Evolutionary conservation across 2,329 filamentous ascomycete genomes (phyloP), one percentile per base, ranked within the genome.

Genomic region (Colletotrichum orbiculare): DNA sequence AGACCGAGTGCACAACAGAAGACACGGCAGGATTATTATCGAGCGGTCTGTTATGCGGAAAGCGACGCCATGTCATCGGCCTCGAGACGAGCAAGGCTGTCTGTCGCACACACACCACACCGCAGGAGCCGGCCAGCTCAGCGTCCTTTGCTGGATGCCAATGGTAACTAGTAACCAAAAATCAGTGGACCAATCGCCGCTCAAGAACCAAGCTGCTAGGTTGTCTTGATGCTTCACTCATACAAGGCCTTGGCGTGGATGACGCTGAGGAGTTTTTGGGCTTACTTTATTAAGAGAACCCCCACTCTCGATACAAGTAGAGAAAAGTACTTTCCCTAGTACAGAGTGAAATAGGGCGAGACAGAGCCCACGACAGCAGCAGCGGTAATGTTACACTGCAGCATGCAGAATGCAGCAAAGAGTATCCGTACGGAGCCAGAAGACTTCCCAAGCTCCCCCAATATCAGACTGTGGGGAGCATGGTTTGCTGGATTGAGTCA

Each of bases 341-440:
- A 25, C 25, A 25, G 25, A 25, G 25, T 25, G 25, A 25, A 25
- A 25, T 25, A 25, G 25, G 25, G 25, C 25, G 25, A 25, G 25
- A 25, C 25, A 25, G 38, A 38, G 25, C 11, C 25, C 34, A 35
- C 39, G 25, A 34, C 47, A 42, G 15, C 33, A 35, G 47, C 55
- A 45, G 33, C 48, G 47, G 6, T 55, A 39, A 39, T 47, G 52
- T 65, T 62, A 62, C 46, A 65, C 62, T 42, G 52, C 58, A 46
- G 39, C 12, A 34, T 65, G 52, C 58, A 65, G 46, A 39, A 34
- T 65, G 47, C 58, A 65, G 45, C 35, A 65, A 17, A 62, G 62
- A 42, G 25, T 25, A 25, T 25, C 25, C 25, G 25, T 25, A 25
- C 25, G 25, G 25, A 25, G 25, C 58, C 54, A 34, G 35, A 45